Conservation (phyloP, 2,329 filamentous ascomycete species). For the Ophiostoma quercus region DNA sequence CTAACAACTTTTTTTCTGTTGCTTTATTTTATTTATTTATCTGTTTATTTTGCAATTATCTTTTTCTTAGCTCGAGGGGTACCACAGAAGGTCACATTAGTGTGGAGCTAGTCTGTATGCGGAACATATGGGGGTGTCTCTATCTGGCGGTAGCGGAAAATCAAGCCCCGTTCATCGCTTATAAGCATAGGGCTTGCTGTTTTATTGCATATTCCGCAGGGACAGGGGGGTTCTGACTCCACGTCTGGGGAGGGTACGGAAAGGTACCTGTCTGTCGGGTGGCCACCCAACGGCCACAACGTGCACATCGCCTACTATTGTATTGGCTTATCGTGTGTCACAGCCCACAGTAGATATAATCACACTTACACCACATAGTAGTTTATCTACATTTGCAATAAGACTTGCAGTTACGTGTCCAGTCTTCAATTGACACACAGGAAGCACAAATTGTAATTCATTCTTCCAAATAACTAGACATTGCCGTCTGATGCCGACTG, state of each 20-base stretch:
- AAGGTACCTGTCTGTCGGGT: constrained; percentile 4
- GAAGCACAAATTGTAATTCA: not conserved
- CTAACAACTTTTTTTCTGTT: constrained; percentile 3
- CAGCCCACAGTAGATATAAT: too few species aligned
- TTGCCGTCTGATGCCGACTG: not conserved
- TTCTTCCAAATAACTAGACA: not conserved
- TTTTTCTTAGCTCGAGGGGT: not conserved
- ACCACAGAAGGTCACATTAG: not conserved
- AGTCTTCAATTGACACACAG: not conserved
- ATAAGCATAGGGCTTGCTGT: not conserved
- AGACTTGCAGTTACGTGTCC: not conserved
- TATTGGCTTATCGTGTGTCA: not conserved
- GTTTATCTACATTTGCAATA: not conserved
- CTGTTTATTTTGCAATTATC: not conserved
- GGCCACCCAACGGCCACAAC: not conserved
- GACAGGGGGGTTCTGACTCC: not conserved
- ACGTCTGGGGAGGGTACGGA: not conserved
- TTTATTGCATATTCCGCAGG: not conserved
- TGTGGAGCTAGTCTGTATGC: not conserved
- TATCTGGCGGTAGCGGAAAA: constrained; percentile 3
- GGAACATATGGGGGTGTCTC: not conserved
- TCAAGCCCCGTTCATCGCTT: not conserved
- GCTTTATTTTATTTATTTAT: constrained; percentile 1
- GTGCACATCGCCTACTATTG: not conserved
- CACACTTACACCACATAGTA: not conserved